A percentile compares a stretch with the other conserved stretches of the same genome.
phyloP scores from a whole-genome alignment of 148 eudicot species.

The Silene conica region DNA sequence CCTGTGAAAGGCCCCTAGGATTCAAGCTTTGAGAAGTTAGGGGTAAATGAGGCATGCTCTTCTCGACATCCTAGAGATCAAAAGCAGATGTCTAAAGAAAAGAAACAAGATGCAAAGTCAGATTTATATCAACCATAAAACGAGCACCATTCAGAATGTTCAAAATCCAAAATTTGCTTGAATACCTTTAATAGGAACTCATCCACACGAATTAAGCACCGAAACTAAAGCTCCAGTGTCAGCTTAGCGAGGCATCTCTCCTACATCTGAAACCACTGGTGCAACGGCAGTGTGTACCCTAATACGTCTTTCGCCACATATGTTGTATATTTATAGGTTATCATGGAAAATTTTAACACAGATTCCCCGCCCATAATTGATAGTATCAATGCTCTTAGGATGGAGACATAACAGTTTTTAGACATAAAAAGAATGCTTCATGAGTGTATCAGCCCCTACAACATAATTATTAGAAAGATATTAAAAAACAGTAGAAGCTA shows the following conservation, averaged over 20 bases:
- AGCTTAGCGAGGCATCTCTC: constrained; percentile 91
- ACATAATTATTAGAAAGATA: neutral
- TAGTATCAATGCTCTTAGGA: neutral
- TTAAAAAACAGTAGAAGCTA: neutral
- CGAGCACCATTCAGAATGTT: constrained; percentile 5
- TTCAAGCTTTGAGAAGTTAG: constrained; percentile 82
- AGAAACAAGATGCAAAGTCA: neutral
- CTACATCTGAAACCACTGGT: constrained; percentile 84
- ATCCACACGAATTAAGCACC: constrained; percentile 73
- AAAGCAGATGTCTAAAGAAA: constrained; percentile 42
- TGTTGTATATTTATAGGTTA: constrained; percentile 65
- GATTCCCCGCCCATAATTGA: neutral
- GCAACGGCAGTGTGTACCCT: constrained; percentile 96
- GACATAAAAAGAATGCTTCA: constrained; percentile 2
- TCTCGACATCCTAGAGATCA: constrained; percentile 37
- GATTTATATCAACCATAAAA: constrained; percentile 17
- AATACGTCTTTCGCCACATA: constrained; percentile 98
- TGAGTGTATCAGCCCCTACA: constrained; percentile 40
- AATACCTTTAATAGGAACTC: constrained; percentile 67
- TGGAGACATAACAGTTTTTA: neutral
- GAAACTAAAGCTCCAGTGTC: constrained; percentile 91
- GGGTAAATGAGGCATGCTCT: constrained; percentile 69
- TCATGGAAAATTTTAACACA: constrained; percentile 34
- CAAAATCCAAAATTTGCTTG: constrained; percentile 2
- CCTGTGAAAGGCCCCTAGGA: constrained; percentile 84